Percentiles rank a stretch among this genome's conserved stretches.
Conservation (phyloP, 352 stramenopile genomes). For the Globisporangium mamillatum region DNA sequence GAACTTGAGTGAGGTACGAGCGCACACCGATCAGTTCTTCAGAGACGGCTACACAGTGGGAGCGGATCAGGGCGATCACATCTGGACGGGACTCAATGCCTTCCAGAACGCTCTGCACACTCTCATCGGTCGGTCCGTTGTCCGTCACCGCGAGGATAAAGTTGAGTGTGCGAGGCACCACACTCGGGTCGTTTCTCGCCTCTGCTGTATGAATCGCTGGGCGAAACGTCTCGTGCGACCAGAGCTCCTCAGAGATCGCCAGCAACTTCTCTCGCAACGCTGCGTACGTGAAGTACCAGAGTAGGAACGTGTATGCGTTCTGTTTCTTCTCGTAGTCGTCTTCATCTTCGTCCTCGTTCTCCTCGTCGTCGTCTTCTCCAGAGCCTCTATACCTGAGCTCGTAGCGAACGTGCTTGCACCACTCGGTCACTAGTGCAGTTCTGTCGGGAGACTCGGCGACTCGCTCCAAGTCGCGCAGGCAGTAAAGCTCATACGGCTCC, state of each 20-base stretch:
- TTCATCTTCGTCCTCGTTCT: not conserved
- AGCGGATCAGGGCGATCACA: not conserved
- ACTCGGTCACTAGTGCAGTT: not conserved
- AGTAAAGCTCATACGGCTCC: not conserved
- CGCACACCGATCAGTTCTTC: not conserved
- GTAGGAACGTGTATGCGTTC: constrained; percentile 6
- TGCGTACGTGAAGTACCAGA: constrained; percentile 11
- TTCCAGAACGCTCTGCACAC: not conserved
- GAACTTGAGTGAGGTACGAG: not conserved
- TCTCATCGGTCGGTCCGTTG: not conserved
- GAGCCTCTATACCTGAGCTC: not conserved
- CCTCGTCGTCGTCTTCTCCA: not conserved
- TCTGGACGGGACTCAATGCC: not conserved
- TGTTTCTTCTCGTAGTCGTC: not conserved
- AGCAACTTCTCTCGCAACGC: not conserved
- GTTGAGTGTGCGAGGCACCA: not conserved
- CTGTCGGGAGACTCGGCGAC: not conserved
- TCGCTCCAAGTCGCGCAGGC: not conserved
- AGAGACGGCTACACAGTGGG: not conserved
- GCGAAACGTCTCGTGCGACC: not conserved
- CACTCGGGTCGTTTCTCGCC: not conserved
- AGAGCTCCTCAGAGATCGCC: not conserved
- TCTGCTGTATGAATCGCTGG: not conserved
- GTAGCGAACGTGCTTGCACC: constrained; percentile 1
- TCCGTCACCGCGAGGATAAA: constrained; percentile 7